A percentile compares a stretch with the other conserved stretches of the same genome.
These are phyloP conservation scores for Mycena metata DNA, from an alignment of 768 basidiomycete species.

Conservation along the genomic window DNA sequence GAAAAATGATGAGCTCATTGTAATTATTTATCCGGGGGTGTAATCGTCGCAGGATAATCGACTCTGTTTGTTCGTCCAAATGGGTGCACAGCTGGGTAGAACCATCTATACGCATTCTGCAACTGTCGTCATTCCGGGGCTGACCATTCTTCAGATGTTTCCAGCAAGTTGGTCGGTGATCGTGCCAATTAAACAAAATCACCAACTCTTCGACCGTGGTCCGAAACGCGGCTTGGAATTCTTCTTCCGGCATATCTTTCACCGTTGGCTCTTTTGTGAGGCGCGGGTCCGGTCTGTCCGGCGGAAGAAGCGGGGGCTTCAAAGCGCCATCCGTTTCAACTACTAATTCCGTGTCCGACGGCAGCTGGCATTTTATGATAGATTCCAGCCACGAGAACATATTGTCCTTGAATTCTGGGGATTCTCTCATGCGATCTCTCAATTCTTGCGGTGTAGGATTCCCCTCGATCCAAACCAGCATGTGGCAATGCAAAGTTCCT, in stretches of 20 bases:
- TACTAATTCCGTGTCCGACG: too few species aligned
- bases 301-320: neutral
- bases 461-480: constrained; percentile 14
- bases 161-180: constrained; percentile 27
- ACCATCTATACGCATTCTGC: constrained; percentile 12
- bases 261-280: neutral
- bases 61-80: constrained; percentile 24
- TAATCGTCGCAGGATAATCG: constrained; percentile 19
- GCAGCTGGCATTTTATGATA: constrained; percentile 2
- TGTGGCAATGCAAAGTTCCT: constrained; percentile 10
- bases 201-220: constrained; percentile 26
- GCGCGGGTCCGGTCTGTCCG: neutral
- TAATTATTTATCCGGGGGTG: constrained; percentile 36
- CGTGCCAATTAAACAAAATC: constrained; percentile 33
- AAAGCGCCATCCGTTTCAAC: neutral
- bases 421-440: neutral
- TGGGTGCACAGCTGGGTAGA: neutral
- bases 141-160: constrained; percentile 31
- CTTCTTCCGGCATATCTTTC: neutral
- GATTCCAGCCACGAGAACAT: constrained; percentile 8
- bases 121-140: neutral
- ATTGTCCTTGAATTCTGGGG: neutral
- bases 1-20: constrained; percentile 33
- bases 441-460: neutral
- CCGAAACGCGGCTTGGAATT: constrained; percentile 15